Base-by-base conservation (phyloP, 2,329 filamentous ascomycete species). In the Talaromyces albobiverticillius region DNA sequence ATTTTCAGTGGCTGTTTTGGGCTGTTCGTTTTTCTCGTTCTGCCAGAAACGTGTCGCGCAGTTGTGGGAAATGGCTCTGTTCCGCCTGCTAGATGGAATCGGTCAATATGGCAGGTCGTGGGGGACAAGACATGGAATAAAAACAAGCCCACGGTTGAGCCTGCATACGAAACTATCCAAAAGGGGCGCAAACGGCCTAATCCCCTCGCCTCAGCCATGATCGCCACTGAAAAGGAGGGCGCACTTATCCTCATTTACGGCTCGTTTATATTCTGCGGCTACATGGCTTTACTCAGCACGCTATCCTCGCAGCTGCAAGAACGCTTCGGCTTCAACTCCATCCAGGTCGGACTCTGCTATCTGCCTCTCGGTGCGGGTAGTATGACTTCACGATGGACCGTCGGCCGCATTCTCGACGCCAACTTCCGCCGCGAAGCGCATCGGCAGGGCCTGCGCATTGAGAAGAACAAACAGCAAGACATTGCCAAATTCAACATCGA, bases 401-500 rank as follows among this genome's bases (percentile, higher is more conserved):
- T 68, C 10, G 72, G 71, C 2, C 61, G 62, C 11, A 55, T 76
- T 3, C 57, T 77, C 2, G 76, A 79, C 54, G 71, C 66, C 62
- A 76, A 77, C 34, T 78, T 74, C 56, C 61, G 63, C 4, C 64
- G 71, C 4, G 61, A 71, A n/a, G 71, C 70, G 4, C 60, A 60
- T 25, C 47, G 60, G 10, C 48, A 67, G 26, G 65, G 66, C 5
- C 62, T 73, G 20, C 64, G 67, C 0, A 25, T 74, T 18, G 58
- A 60, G 14, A 68, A 68, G 40, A 71, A 67, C 38, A 62, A 66
- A 3, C 60, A 69, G 25, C 67, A 67, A 4, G 69, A 75, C 45
- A 61, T 77, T 31, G 59, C 59, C 2, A 51, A 67, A 1, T 76
- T 77, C 40, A 73, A 74, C 2, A 72, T 78, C 55, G 76, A 78